Conservation (phyloP, 2,329 filamentous ascomycete genomes). For the Davidsoniella neocaledoniae region DNA sequence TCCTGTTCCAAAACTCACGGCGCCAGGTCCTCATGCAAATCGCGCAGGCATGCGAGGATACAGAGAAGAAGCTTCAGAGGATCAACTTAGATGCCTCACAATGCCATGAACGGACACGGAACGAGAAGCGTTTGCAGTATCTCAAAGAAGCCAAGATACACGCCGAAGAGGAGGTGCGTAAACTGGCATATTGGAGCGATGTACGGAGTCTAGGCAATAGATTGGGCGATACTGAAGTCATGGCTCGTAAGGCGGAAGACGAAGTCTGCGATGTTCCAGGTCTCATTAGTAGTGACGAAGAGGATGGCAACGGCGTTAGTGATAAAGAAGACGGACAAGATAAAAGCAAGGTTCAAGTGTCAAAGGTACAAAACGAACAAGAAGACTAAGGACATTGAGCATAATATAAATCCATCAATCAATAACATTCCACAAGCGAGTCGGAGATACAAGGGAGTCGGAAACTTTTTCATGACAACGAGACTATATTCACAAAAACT, state of each 20-base stretch:
- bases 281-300: neutral
- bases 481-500: too few species aligned
- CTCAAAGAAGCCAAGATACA: slow-evolving; percentile 59
- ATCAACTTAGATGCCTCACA: slow-evolving; percentile 21
- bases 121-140: slow-evolving; percentile 38
- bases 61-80: slow-evolving; percentile 22
- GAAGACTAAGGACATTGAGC: too few species aligned
- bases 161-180: slow-evolving; percentile 65
- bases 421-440: too few species aligned
- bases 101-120: slow-evolving; percentile 21
- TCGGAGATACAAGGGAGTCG: too few species aligned
- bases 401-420: too few species aligned
- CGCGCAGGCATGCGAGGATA: slow-evolving; percentile 43
- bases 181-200: slow-evolving; percentile 78
- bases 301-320: neutral
- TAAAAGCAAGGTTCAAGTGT: neutral
- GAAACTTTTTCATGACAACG: too few species aligned
- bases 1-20: slow-evolving; percentile 80
- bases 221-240: slow-evolving; percentile 27
- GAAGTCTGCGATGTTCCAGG: slow-evolving; percentile 13
- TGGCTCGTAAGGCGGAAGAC: slow-evolving; percentile 21
- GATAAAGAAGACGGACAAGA: neutral
- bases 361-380: too few species aligned
- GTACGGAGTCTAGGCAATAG: slow-evolving; percentile 49
- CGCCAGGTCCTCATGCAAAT: slow-evolving; percentile 58